Percentiles rank a stretch among this genome's conserved stretches.
phyloP scores from a whole-genome alignment of 116 monocot species.

The Posidonia oceanica region DNA sequence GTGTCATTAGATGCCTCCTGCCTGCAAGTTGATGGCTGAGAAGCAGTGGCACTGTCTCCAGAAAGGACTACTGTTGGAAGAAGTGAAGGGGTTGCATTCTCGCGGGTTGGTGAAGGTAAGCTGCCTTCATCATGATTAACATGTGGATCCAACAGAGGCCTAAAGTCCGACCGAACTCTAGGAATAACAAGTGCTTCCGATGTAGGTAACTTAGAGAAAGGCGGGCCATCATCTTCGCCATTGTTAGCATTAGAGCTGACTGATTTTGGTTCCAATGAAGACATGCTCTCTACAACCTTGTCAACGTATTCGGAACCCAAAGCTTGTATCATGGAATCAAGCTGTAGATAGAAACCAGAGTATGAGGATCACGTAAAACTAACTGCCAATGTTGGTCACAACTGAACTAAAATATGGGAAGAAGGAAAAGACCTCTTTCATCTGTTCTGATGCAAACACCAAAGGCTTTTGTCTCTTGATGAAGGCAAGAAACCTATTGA shows the following conservation, averaged over 20 bases:
- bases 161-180: constrained; percentile 35
- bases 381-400: not conserved
- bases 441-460: constrained; percentile 48
- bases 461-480: constrained; percentile 53
- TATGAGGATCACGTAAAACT: not conserved
- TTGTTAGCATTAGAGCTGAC: constrained; percentile 7
- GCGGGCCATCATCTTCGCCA: constrained; percentile 5
- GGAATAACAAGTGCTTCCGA: constrained; percentile 21
- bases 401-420: not conserved
- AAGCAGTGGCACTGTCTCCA: constrained; percentile 3
- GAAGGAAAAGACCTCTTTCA: constrained; percentile 46
- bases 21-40: constrained; percentile 11
- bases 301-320: constrained; percentile 26
- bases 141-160: constrained; percentile 75
- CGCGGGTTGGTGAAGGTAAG: constrained; percentile 83
- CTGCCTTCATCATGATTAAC: constrained; percentile 79
- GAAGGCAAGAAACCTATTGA: constrained; percentile 53
- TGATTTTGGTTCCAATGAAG: constrained; percentile 5
- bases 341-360: constrained; percentile 2
- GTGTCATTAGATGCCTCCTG: constrained; percentile 8
- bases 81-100: constrained; percentile 27
- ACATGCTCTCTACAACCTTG: constrained; percentile 19
- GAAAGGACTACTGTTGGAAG: constrained; percentile 23
- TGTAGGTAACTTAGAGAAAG: constrained; percentile 15
- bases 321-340: constrained; percentile 15